Conservation (phyloP, 192 early-diverging fungal genomes). For the Gryganskiella cystojenkinii region DNA sequence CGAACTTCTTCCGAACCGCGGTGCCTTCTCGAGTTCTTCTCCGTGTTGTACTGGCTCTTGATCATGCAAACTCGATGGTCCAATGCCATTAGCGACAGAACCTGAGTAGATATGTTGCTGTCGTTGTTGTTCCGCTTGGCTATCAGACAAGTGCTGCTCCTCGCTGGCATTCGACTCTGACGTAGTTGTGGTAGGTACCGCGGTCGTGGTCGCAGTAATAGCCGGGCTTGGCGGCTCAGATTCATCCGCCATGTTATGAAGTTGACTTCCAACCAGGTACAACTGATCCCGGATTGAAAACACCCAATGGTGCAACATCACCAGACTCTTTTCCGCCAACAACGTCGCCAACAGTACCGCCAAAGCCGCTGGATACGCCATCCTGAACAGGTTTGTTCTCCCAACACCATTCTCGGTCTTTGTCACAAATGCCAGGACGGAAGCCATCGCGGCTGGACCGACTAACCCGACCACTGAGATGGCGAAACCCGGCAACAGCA, state of each 20-base stretch:
- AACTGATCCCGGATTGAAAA: conserved; percentile 82
- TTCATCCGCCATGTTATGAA: conserved; percentile 80
- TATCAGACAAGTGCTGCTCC: neutral
- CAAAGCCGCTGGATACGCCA: conserved; percentile 56
- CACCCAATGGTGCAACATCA: conserved; percentile 75
- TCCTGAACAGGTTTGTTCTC: conserved; percentile 29
- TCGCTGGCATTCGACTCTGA: too few species aligned
- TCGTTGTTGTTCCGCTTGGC: neutral
- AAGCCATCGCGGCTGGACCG: conserved; percentile 54
- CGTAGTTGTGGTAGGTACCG: neutral
- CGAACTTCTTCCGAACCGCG: too few species aligned
- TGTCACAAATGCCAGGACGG: conserved; percentile 5
- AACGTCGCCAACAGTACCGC: conserved; percentile 26
- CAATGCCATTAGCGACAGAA: too few species aligned
- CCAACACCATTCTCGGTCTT: conserved; percentile 14
- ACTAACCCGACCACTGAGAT: conserved; percentile 35
- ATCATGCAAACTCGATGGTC: too few species aligned
- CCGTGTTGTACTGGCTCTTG: too few species aligned
- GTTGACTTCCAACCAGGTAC: conserved; percentile 84
- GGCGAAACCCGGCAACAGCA: conserved; percentile 51
- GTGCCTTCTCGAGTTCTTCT: too few species aligned
- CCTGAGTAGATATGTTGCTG: neutral
- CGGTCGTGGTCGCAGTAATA: neutral
- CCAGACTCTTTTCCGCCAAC: conserved; percentile 21
- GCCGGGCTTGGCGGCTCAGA: neutral